Conservation (phyloP, 495 filamentous ascomycete genomes). For the Podospora tetraspora region DNA sequence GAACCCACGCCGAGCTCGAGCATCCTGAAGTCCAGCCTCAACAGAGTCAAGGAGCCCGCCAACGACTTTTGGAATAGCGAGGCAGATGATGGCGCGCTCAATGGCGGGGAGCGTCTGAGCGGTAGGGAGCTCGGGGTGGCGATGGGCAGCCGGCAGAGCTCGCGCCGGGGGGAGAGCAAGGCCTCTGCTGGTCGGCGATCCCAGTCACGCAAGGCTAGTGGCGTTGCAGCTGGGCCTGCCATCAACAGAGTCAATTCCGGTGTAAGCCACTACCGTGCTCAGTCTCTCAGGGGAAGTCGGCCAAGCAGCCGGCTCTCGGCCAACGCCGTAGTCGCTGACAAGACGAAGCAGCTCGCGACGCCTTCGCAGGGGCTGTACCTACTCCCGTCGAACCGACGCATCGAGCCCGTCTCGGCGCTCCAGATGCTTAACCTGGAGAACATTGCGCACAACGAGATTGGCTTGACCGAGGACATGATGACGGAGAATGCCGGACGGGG, state of each 20-base stretch:
- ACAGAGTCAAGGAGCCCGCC: constrained; percentile 35
- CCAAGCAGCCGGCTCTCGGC: constrained; percentile 31
- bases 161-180: constrained; percentile 47
- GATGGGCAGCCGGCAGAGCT: constrained; percentile 47
- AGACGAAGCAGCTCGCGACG: constrained; percentile 27
- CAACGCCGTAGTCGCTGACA: constrained; percentile 26
- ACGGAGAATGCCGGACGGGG: constrained; percentile 85
- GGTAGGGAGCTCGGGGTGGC: constrained; percentile 27
- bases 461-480: constrained; percentile 81
- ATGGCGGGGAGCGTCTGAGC: constrained; percentile 44
- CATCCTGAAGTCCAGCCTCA: constrained; percentile 29
- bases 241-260: constrained; percentile 43
- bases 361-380: constrained; percentile 39
- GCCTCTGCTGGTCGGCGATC: constrained; percentile 39
- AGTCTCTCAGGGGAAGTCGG: constrained; percentile 30
- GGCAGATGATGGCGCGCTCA: constrained; percentile 52
- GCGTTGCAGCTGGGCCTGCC: constrained; percentile 31
- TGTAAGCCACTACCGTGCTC: constrained; percentile 34
- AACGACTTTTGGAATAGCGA: constrained; percentile 63
- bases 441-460: constrained; percentile 74
- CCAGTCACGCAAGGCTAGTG: constrained; percentile 60
- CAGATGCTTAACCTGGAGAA: constrained; percentile 90
- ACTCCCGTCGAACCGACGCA: constrained; percentile 61
- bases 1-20: constrained; percentile 43
- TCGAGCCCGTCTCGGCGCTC: constrained; percentile 74